Percentiles rank a stretch among this genome's conserved stretches.
Evolutionary conservation across 2,329 filamentous ascomycete species (phyloP).

Genomic region (Paracoccidioides lutzii): DNA sequence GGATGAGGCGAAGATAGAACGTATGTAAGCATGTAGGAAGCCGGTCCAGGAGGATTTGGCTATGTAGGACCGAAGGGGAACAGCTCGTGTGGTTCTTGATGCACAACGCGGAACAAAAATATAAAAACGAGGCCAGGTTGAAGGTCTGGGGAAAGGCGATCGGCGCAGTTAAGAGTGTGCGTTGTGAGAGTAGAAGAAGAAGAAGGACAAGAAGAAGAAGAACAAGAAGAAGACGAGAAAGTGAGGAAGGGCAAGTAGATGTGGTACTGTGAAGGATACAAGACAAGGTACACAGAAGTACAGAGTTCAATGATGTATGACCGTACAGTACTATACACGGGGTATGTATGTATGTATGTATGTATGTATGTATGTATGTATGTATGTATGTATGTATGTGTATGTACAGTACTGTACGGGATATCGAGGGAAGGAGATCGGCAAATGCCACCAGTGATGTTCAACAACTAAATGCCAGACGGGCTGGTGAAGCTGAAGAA

Average conservation of each 20-base stretch:
- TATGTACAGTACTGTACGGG: no score
- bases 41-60: background rate
- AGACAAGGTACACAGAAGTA: background rate
- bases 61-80: background rate
- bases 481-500: no score
- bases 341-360: no score
- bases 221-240: background rate
- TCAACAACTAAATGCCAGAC: no score
- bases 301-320: no score
- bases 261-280: background rate
- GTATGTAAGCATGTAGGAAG: background rate
- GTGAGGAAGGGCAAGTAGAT: background rate
- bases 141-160: conserved; percentile 4
- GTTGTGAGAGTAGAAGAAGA: background rate
- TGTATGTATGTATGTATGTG: no score
- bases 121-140: conserved; percentile 3
- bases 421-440: no score
- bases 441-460: no score
- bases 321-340: no score
- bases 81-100: conserved; percentile 2
- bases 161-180: conserved; percentile 3
- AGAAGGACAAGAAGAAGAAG: no score
- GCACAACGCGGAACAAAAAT: conserved; percentile 1
- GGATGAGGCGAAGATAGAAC: background rate
- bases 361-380: no score